Evolutionary conservation across 2,329 filamentous ascomycete genomes (phyloP), one percentile per base, ranked within the genome.

Genomic region (Xylaria sp.): DNA sequence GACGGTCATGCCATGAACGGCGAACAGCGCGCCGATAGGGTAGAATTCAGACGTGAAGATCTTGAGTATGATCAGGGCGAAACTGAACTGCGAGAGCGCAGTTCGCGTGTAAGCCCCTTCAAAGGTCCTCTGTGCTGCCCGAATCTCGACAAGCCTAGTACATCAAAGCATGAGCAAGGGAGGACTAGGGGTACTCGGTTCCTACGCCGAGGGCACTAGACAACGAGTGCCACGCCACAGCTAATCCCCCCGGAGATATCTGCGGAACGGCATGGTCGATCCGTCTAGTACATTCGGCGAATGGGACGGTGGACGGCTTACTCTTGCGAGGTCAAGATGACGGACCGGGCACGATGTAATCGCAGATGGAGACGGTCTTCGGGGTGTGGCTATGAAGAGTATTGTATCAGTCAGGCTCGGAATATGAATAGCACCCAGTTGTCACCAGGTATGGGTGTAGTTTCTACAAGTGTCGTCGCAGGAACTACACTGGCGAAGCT

Each of bases 41-140:
- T 97, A 97, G 79, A 99, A 97, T 72, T 97, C 94, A 55, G 87
- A 84, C 7, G 92, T 97, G 78, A 99, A 97, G 75, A 99, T 95
- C 78, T 95, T 96, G 67, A 96, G 85, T 55, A 99, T 90, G 64
- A 99, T 87, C 54, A 99, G 86, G 18, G 93, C 88, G 74, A 99
- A 97, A 59, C 90, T 93, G 78, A 97, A 97, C 71, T 97, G 92
- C 2, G 90, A 91, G 18, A 99, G 84, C 2, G 93, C 92, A 0
- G 94, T 99, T 62, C 94, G 90, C 71, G 97, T 89, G 76, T 97
- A 99, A 19, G 94, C 94, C 19, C 94, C 94, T 76, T 99, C 94
- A 69, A 97, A 99, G 1, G 94, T 99, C 57, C 94, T 86, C 73
- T 99, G 94, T 9, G 93, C 91, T 10, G 94, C 94, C 64, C 94